Evolutionary conservation across 1,284 basidiomycete genomes (phyloP), one percentile per base, ranked within the genome.

Genomic region (Apiotrichum veenhuisii): DNA sequence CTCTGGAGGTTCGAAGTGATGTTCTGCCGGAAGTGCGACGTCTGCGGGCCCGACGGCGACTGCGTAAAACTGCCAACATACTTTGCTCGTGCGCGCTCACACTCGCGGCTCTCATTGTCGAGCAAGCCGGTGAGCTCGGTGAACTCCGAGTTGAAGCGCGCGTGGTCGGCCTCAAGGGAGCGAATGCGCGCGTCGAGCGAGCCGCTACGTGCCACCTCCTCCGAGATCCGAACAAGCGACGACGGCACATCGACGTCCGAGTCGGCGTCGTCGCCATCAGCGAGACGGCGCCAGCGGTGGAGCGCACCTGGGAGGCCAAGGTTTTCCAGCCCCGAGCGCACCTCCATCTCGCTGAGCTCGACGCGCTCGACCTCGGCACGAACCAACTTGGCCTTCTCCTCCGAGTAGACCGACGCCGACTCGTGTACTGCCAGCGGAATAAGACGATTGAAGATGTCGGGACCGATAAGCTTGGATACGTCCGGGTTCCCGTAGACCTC

Each of bases 351-450:
- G 0, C 88, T 87, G 15, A 85, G 76, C 62, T 98, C 93, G 0
- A 86, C 86, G 46, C 86, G 84, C 80, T 98, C 94, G 1, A 89
- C 87, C 73, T 98, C 94, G 2, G 82, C 85, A 38, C 96, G 83
- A 1, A 92, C 91, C 25, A 99, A 80, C 77, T 98, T 98, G 17
- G 95, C 96, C 78, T 98, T 98, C 79, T 99, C 96, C 75, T 99
- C 95, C 1, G 91, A 95, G 77, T 98, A 99, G 18, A 98, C 86
- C 56, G 87, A 91, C 8, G 96, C 94, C 64, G 88, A 90, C 78
- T 98, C 93, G 74, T 98, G 94, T 5, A 99, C 93, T 61, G 89
- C 90, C 34, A 98, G 80, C 9, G 96, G 95, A 23, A 99, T 84
- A 2, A 99, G 84, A 41, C 86, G 84, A 59, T 85, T 76, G 76